Evolutionary conservation across 352 stramenopile species (phyloP), one percentile per base, ranked within the genome.

Genomic region (Pythium insidiosum): DNA sequence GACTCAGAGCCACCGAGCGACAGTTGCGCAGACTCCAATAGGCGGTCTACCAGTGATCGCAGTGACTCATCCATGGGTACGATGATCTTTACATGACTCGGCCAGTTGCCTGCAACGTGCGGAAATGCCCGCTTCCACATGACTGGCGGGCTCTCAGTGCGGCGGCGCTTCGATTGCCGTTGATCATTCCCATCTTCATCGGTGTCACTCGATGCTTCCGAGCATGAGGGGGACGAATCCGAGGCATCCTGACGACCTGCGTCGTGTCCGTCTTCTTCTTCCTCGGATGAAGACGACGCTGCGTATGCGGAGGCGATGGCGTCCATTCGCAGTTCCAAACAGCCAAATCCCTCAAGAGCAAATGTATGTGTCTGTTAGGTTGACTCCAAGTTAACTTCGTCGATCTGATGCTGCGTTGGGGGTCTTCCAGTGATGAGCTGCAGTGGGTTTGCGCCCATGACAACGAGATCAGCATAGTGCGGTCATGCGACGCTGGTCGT

Each of bases 21-120:
- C 11, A 48, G 21, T 25, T 80, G 68, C 1, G 56, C 63, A n/a
- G 45, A 25, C 5, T 62, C 30, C 28, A 85, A 68, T 30, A 63
- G 24, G 4, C 37, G 18, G 10, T 43, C 43, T 28, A 53, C 58
- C 10, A 77, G 25, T 11, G 50, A 26, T 12, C 40, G 56, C 11
- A 84, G 38, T 22, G 58, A 48, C 4, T 38, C 29, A 21, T 50
- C 52, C 5, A 68, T 35, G 31, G 42, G 21, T n/a, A 89, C 58
- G 18, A 59, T 34, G 26, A 88, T 66, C 28, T 63, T 61, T 28
- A 92, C 63, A 23, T 92, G 75, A 39, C 76, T 88, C 36, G 80
- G 77, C 80, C 80, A 92, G 42, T 92, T 86, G 41, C 77, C 80
- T 35, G 84, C 73, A 9, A 89, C 74, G 39, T 89, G 77, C 21